Percentiles rank a stretch among this genome's conserved stretches.
phyloP scores from a whole-genome alignment of 345 rosid species.

The Chamaenerion angustifolium region DNA sequence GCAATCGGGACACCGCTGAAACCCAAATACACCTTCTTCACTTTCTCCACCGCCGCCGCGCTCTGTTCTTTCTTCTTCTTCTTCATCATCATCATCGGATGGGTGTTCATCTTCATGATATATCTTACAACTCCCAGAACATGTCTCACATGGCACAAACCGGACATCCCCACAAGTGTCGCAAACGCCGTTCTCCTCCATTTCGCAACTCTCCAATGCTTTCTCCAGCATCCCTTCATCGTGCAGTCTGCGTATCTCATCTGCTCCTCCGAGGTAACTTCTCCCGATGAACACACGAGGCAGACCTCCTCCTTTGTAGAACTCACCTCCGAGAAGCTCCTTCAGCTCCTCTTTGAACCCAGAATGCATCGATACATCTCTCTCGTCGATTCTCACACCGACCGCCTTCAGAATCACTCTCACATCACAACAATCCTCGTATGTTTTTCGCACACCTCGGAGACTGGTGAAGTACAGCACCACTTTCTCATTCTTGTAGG shows the following conservation, averaged over 20 bases:
- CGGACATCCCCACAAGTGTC: conserved; percentile 52
- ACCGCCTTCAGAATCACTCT: conserved; percentile 52
- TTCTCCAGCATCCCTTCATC: conserved; percentile 87
- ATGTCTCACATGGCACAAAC: conserved; percentile 47
- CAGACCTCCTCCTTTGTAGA: conserved; percentile 17
- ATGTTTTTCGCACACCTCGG: conserved; percentile 67
- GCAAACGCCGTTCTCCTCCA: conserved; percentile 36
- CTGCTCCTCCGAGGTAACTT: conserved; percentile 70
- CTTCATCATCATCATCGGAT: conserved; percentile 5
- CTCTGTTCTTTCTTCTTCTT: conserved; percentile 10
- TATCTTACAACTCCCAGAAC: conserved; percentile 78
- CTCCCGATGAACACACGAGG: conserved; percentile 85
- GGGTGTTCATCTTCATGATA: conserved; percentile 9
- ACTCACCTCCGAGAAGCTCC: conserved; percentile 19
- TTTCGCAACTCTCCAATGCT: conserved; percentile 43
- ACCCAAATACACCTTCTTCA: conserved; percentile 47
- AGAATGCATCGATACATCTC: conserved; percentile 81
- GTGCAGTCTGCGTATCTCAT: conserved; percentile 60
- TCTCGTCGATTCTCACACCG: conserved; percentile 60
- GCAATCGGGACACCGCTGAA: conserved; percentile 49
- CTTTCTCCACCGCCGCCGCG: conserved; percentile 10
- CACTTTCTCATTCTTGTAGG: conserved; percentile 25
- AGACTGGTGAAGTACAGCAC: conserved; percentile 70
- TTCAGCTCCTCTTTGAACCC: conserved; percentile 34
- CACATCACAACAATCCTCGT: conserved; percentile 57